phyloP scores from a whole-genome alignment of 2,329 filamentous ascomycete genomes.

The Mycogone perniciosa region DNA sequence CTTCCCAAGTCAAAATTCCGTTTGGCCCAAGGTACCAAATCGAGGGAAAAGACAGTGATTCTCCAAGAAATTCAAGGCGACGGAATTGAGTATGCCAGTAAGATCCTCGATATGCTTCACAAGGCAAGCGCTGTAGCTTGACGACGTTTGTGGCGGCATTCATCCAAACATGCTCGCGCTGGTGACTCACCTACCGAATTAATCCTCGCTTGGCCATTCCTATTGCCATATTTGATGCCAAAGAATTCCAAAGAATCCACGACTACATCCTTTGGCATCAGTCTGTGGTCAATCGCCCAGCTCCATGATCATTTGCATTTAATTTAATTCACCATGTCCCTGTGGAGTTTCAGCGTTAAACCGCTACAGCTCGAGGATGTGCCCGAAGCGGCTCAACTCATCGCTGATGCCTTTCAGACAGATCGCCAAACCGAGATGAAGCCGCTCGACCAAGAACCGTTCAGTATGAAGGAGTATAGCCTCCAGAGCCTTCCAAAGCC shows the following conservation, averaged over 20 bases:
- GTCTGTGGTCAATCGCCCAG: too few species aligned
- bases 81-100: conserved; percentile 22
- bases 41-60: conserved; percentile 56
- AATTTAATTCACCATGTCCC: conserved; percentile 13
- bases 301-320: too few species aligned
- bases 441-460: conserved; percentile 22
- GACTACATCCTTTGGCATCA: too few species aligned
- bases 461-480: conserved; percentile 23
- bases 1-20: conserved; percentile 58
- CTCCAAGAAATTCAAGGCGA: conserved; percentile 30
- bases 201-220: too few species aligned
- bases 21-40: conserved; percentile 57
- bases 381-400: conserved; percentile 23
- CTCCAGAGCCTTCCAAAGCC: conserved; percentile 19
- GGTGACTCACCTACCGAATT: conserved; percentile 6
- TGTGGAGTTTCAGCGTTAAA: conserved; percentile 16
- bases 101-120: conserved; percentile 23
- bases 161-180: background rate
- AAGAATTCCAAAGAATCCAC: too few species aligned
- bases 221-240: too few species aligned
- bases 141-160: background rate
- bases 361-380: conserved; percentile 23
- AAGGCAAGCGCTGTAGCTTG: conserved; percentile 17
- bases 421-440: conserved; percentile 34
- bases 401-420: conserved; percentile 23